Percentiles rank a stretch among this genome's conserved stretches.
Evolutionary conservation across 768 basidiomycete genomes (phyloP).

Genomic region (Russula griseocarnosa): DNA sequence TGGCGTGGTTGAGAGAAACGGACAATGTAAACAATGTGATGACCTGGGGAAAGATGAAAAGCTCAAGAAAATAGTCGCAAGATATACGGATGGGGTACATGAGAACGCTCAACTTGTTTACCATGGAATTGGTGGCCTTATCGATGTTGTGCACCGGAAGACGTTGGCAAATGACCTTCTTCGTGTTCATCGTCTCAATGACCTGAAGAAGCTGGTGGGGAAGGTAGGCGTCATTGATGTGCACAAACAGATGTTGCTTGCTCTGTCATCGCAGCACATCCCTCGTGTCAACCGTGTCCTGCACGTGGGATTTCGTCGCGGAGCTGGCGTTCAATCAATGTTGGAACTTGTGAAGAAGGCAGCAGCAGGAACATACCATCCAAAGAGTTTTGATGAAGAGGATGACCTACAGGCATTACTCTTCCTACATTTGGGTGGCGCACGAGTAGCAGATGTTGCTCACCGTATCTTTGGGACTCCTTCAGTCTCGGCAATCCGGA

Average conservation of each 20-base stretch:
- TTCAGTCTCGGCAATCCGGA: neutral
- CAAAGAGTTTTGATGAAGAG: slow-evolving; percentile 3
- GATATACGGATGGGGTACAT: neutral
- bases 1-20: neutral
- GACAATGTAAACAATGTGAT: neutral
- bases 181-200: neutral
- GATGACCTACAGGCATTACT: neutral
- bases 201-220: neutral
- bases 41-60: neutral
- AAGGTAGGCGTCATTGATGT: neutral
- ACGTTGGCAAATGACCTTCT: neutral
- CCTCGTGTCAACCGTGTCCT: neutral
- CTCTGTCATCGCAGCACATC: neutral
- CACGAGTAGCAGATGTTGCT: neutral
- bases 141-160: neutral
- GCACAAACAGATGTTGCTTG: slow-evolving; percentile 1
- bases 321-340: neutral
- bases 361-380: neutral
- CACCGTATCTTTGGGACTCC: slow-evolving; percentile 3
- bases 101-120: neutral
- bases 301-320: neutral
- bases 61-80: neutral
- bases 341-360: neutral
- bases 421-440: neutral
- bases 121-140: neutral